Evolutionary conservation across 257 asterid species (phyloP).

Genomic region (Penstemon barbatus): DNA sequence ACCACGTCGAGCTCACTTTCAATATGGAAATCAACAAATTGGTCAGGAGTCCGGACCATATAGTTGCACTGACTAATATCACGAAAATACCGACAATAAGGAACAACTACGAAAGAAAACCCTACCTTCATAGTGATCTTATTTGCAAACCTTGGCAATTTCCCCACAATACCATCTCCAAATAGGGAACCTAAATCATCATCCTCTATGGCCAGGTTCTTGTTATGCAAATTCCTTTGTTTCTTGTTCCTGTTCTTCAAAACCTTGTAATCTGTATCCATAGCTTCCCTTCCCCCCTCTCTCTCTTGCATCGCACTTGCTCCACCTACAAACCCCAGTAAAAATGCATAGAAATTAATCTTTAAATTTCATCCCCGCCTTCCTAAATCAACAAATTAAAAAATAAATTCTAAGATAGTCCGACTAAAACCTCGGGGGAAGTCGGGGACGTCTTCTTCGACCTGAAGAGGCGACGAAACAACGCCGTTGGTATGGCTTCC

Average conservation of each 20-base stretch:
- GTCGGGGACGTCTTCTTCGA: constrained; percentile 77
- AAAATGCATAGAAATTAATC: not conserved
- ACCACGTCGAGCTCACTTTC: not conserved
- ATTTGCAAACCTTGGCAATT: constrained; percentile 82
- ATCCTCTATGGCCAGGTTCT: constrained; percentile 49
- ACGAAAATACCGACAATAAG: not conserved
- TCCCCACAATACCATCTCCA: constrained; percentile 75
- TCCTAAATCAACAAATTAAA: not conserved
- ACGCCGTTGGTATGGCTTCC: constrained; percentile 18
- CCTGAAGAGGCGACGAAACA: constrained; percentile 36
- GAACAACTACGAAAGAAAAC: not conserved
- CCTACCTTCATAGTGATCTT: constrained; percentile 79
- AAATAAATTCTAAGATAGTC: not conserved
- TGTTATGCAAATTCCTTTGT: constrained; percentile 42
- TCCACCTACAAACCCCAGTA: constrained; percentile 50
- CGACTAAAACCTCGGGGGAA: constrained; percentile 69
- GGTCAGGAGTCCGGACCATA: not conserved
- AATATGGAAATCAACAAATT: not conserved
- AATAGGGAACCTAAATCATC: constrained; percentile 70
- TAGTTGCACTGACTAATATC: not conserved
- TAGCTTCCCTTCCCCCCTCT: constrained; percentile 52
- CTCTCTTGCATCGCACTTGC: constrained; percentile 55
- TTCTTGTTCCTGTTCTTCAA: constrained; percentile 52
- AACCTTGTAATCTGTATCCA: constrained; percentile 41
- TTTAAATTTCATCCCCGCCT: not conserved